phyloP scores from a whole-genome alignment of 306 rosid genomes.

The Castanea sativa region DNA sequence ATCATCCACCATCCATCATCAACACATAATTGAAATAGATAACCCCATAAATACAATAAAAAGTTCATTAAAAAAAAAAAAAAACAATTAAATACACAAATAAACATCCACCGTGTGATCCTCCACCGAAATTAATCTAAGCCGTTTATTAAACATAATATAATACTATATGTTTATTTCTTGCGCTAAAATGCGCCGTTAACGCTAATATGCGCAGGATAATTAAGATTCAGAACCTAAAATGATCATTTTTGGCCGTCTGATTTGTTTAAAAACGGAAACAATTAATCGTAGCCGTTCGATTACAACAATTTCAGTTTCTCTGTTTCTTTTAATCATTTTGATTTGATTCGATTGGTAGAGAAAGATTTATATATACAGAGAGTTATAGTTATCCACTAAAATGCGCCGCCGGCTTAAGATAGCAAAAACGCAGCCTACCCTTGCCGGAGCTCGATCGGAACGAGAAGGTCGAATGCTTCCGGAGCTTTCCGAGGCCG shows the following conservation, averaged over 20 bases:
- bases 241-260: background rate
- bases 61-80: background rate
- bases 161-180: no score
- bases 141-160: no score
- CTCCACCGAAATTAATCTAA: background rate
- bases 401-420: background rate
- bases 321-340: no score
- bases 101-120: background rate
- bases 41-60: no score
- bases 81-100: background rate
- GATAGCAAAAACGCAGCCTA: constrained; percentile 27
- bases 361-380: background rate
- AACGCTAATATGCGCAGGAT: background rate
- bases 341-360: background rate
- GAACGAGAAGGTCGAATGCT: constrained; percentile 39
- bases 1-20: constrained; percentile 9
- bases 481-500: constrained; percentile 89
- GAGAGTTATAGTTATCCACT: background rate
- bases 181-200: background rate
- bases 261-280: background rate
- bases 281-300: background rate
- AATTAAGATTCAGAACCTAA: background rate
- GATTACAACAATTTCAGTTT: background rate
- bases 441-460: constrained; percentile 63
- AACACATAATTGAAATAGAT: no score